Evolutionary conservation across 148 eudicot species (phyloP).

Genomic region (Persicaria maculosa): DNA sequence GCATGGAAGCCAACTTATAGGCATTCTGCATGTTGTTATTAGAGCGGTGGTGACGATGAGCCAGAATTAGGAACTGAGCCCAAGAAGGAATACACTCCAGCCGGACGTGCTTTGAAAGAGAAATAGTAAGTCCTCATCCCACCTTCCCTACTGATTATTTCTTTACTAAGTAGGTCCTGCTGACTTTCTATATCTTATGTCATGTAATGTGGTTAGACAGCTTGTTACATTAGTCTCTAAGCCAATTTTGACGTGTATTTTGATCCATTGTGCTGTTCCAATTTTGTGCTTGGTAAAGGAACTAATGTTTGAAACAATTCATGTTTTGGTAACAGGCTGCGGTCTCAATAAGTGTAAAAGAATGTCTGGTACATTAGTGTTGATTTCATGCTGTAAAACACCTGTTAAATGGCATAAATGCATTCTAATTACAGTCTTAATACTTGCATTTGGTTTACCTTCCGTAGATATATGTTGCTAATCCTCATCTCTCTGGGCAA

Average conservation of each 20-base stretch:
- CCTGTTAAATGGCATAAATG: background rate
- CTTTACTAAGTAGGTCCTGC: background rate
- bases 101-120: slow-evolving; percentile 74
- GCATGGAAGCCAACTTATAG: background rate
- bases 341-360: background rate
- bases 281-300: background rate
- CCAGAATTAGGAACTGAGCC: slow-evolving; percentile 72
- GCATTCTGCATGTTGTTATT: slow-evolving; percentile 13
- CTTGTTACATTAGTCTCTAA: background rate
- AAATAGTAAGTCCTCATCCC: slow-evolving; percentile 60
- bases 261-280: background rate
- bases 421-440: background rate
- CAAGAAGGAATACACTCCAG: slow-evolving; percentile 65
- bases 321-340: background rate
- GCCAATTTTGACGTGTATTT: background rate
- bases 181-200: background rate
- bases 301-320: background rate
- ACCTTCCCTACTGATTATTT: slow-evolving; percentile 1
- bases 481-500: background rate
- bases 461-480: background rate
- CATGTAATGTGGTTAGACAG: slow-evolving; percentile 4
- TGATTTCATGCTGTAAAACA: background rate
- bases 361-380: background rate
- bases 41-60: slow-evolving; percentile 67
- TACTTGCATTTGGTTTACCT: background rate